Evolutionary conservation across 768 basidiomycete species (phyloP).

Genomic region (Tulasnella sp.): DNA sequence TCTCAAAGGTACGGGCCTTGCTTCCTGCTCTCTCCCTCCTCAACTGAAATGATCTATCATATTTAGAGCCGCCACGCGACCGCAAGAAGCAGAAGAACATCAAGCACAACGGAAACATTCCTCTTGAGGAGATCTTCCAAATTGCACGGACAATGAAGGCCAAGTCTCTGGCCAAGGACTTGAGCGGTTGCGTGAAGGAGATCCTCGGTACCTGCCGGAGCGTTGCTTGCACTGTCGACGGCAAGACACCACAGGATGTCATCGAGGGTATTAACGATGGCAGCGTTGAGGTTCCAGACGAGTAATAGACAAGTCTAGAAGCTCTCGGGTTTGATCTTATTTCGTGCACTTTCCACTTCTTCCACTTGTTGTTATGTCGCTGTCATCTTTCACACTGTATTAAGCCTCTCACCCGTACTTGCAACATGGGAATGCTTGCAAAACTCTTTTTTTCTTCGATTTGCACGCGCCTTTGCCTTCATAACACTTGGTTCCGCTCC

Average conservation of each 20-base stretch:
- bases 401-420: not conserved
- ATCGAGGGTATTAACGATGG: conserved; percentile 80
- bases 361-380: not conserved
- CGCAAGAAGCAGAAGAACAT: conserved; percentile 99
- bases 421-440: not conserved
- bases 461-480: not conserved
- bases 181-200: conserved; percentile 88
- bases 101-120: conserved; percentile 91
- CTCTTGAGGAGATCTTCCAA: conserved; percentile 86
- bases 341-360: not conserved
- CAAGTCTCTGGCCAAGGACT: conserved; percentile 88
- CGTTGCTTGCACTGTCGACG: conserved; percentile 93
- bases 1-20: conserved; percentile 66
- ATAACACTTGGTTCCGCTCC: not conserved
- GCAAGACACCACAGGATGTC: conserved; percentile 82
- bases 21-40: not conserved
- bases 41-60: conserved; percentile 1
- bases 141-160: conserved; percentile 93
- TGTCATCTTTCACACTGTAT: not conserved
- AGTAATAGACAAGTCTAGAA: conserved; percentile 36
- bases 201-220: conserved; percentile 97
- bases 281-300: conserved; percentile 76
- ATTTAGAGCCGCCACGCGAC: conserved; percentile 90
- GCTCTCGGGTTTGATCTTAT: not conserved
- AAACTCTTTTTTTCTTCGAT: not conserved